Evolutionary conservation across 495 filamentous ascomycete species (phyloP), one percentile per base, ranked within the genome.

Genomic region (Astrothelium subdiscretum): DNA sequence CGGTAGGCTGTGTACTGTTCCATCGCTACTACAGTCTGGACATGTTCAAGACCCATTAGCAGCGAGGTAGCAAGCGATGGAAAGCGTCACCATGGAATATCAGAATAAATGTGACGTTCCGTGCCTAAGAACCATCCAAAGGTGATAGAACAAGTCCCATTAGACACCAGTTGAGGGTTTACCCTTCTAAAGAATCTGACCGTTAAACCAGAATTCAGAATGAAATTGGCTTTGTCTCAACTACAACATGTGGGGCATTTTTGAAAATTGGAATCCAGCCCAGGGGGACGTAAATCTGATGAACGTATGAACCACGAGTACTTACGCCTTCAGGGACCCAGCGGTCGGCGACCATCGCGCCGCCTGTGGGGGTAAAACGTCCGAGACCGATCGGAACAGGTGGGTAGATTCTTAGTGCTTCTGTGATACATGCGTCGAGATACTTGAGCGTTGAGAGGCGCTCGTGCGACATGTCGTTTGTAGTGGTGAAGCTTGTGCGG

Each of bases 351-450:
- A 65, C 44, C 26, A 48, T 54, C 10, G 51, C 31, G 24, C 67
- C 65, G 1, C 63, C 65, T 15, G 18, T 24, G 13, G 65, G 67
- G n/a, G 61, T 59, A 3, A 48, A 48, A 11, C 67, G 65, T 51
- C 60, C 57, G 2, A 69, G 57, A 10, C 42, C 52, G 6, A 58
- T 31, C 3, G 62, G 68, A 1, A 66, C 60, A 1, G 68, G 66
- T 20, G 66, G 66, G 54, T 68, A 70, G 51, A 70, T 61, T 10
- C 68, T 59, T 6, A 70, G 60, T 3, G 59, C 64, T 54, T 71
- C 69, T 26, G 67, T 44, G 26, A 71, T 15, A 3, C 66, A 65
- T 18, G 69, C 69, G 10, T 60, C 38, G 24, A 69, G 64, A 44
- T 69, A 69, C 40, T 63, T 65, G 43, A 67, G 57, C 31, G 57